Evolutionary conservation across 306 rosid genomes (phyloP).

Genomic region (Cucumis cinereus): DNA sequence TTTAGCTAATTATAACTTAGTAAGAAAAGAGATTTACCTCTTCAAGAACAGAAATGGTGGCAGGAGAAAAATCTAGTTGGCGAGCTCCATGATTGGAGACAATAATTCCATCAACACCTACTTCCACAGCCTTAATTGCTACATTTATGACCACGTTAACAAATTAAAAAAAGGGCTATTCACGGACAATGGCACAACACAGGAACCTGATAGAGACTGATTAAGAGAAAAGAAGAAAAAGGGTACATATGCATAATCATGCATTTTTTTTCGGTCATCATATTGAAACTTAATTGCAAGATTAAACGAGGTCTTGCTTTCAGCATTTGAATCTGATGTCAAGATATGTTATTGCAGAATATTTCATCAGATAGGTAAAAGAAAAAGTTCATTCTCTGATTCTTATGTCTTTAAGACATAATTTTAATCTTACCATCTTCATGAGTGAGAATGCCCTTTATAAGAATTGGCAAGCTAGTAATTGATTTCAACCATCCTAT

Average conservation of each 20-base stretch:
- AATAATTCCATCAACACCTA: slow-evolving; percentile 23
- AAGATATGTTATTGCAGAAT: background rate
- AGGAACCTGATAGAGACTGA: background rate
- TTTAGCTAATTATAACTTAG: background rate
- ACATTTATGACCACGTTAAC: background rate
- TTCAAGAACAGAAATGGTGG: slow-evolving; percentile 30
- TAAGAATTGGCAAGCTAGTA: slow-evolving; percentile 24
- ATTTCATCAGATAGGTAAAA: background rate
- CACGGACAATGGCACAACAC: background rate
- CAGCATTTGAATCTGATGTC: background rate
- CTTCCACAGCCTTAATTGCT: slow-evolving; percentile 26
- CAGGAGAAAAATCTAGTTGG: slow-evolving; percentile 22
- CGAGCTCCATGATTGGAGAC: slow-evolving; percentile 44
- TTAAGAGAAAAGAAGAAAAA: background rate
- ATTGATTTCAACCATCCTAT: slow-evolving; percentile 20
- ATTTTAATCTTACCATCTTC: slow-evolving; percentile 24
- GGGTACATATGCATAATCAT: background rate
- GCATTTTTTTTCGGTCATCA: background rate
- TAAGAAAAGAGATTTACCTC: slow-evolving; percentile 9
- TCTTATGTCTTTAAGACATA: background rate
- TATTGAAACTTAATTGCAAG: background rate
- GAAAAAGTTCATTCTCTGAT: background rate
- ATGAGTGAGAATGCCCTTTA: slow-evolving; percentile 28
- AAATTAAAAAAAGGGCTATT: background rate
- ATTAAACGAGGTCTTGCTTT: background rate